Evolutionary conservation across 73 alveolate species (phyloP).

Genomic region (Paramecium sexaurelia): DNA sequence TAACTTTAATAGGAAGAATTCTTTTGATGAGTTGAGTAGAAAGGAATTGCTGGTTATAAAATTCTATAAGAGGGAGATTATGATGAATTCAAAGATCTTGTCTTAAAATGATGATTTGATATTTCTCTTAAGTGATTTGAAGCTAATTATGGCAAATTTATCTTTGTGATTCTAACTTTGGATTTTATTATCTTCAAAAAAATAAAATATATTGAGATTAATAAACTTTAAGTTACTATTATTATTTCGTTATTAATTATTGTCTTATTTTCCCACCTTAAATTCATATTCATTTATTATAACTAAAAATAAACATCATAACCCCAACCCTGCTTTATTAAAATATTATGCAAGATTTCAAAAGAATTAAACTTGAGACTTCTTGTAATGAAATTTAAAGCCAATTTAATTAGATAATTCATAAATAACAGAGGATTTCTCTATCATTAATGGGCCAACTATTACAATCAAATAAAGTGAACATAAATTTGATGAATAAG

Average conservation of each 20-base stretch:
- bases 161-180: background rate
- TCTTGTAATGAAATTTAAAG: conserved; percentile 6
- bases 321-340: background rate
- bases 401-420: conserved; percentile 17
- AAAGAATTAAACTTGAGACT: conserved; percentile 29
- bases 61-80: background rate
- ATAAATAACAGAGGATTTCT: conserved; percentile 24
- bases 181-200: background rate
- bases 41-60: background rate
- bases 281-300: background rate
- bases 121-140: background rate
- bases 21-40: background rate
- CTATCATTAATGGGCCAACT: conserved; percentile 3
- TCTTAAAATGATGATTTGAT: background rate
- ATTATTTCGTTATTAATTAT: background rate
- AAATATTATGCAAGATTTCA: conserved; percentile 15
- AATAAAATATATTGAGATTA: background rate
- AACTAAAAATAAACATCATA: background rate
- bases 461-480: conserved; percentile 12
- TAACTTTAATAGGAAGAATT: background rate
- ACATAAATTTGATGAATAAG: conserved; percentile 22
- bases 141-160: background rate
- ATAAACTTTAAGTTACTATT: background rate
- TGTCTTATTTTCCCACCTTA: background rate
- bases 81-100: background rate